Evolutionary conservation across 2,329 filamentous ascomycete species (phyloP).

Genomic region (Paracoccidioides lutzii): DNA sequence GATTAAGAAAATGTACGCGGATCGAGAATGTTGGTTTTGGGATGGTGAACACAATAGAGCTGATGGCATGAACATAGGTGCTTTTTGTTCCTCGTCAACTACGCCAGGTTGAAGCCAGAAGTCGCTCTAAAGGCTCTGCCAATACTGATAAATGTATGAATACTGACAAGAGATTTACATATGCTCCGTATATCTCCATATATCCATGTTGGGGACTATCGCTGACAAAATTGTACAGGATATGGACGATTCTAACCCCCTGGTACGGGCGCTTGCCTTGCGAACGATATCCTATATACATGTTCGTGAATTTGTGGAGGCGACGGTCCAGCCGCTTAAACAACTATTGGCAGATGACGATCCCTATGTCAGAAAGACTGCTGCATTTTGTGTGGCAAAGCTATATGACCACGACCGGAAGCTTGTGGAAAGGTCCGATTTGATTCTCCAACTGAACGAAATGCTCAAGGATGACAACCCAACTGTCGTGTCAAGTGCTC

Average conservation of each 20-base stretch:
- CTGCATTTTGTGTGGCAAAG: constrained; percentile 91
- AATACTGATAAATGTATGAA: constrained; percentile 62
- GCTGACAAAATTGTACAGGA: constrained; percentile 43
- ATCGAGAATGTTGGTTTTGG: neutral
- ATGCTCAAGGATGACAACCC: constrained; percentile 93
- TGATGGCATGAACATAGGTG: constrained; percentile 49
- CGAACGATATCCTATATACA: constrained; percentile 97
- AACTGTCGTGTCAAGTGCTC: constrained; percentile 86
- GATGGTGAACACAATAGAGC: neutral
- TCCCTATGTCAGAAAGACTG: constrained; percentile 94
- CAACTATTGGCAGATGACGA: constrained; percentile 71
- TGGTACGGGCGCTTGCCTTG: constrained; percentile 81
- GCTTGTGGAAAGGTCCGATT: constrained; percentile 77
- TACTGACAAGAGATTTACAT: neutral
- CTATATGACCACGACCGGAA: constrained; percentile 91
- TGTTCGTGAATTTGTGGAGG: constrained; percentile 88
- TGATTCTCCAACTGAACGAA: constrained; percentile 81
- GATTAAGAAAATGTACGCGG: constrained; percentile 90
- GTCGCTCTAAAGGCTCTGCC: constrained; percentile 87
- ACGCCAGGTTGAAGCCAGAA: constrained; percentile 85
- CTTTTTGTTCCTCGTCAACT: constrained; percentile 95
- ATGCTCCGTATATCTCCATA: no score
- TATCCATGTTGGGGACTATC: neutral
- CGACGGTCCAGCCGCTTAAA: constrained; percentile 74
- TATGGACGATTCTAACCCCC: constrained; percentile 82